Evolutionary conservation across 768 basidiomycete genomes (phyloP).

Genomic region (Mycena maculata): DNA sequence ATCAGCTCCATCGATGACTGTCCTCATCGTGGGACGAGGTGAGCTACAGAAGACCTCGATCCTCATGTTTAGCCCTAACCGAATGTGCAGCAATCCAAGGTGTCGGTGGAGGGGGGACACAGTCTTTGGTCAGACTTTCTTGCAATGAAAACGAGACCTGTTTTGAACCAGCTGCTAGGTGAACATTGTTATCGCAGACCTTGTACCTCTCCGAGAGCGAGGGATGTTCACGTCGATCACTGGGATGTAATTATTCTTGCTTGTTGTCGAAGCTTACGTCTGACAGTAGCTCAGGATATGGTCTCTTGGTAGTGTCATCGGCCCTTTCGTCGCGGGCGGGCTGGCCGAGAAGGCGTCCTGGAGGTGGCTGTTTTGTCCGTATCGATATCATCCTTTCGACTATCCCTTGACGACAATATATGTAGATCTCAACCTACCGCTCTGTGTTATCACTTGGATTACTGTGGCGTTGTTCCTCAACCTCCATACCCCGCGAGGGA

Average conservation of each 20-base stretch:
- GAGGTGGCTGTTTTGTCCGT: constrained; percentile 53
- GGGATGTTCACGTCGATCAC: constrained; percentile 43
- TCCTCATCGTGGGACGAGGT: constrained; percentile 17
- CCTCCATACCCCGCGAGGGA: background rate
- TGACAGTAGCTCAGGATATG: constrained; percentile 39
- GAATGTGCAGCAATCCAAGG: constrained; percentile 43
- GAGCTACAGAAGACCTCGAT: background rate
- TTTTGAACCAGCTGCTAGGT: background rate
- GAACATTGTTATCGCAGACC: constrained; percentile 51
- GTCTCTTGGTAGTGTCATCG: constrained; percentile 44
- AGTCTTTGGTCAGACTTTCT: constrained; percentile 32
- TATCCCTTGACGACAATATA: constrained; percentile 38
- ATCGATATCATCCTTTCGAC: constrained; percentile 27
- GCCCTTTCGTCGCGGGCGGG: constrained; percentile 48
- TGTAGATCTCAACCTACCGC: constrained; percentile 15
- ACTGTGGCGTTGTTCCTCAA: background rate
- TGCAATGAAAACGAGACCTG: background rate
- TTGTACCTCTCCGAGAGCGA: constrained; percentile 53
- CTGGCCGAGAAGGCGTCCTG: constrained; percentile 45
- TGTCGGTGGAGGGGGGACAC: constrained; percentile 46
- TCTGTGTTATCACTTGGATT: background rate
- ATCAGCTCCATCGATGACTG: constrained; percentile 2
- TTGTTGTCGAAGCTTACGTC: background rate
- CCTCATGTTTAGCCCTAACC: background rate
- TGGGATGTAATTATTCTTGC: constrained; percentile 34